A percentile compares a stretch with the other conserved stretches of the same genome.
phyloP scores from a whole-genome alignment of 2,329 filamentous ascomycete species.

The Alternaria arbusti region DNA sequence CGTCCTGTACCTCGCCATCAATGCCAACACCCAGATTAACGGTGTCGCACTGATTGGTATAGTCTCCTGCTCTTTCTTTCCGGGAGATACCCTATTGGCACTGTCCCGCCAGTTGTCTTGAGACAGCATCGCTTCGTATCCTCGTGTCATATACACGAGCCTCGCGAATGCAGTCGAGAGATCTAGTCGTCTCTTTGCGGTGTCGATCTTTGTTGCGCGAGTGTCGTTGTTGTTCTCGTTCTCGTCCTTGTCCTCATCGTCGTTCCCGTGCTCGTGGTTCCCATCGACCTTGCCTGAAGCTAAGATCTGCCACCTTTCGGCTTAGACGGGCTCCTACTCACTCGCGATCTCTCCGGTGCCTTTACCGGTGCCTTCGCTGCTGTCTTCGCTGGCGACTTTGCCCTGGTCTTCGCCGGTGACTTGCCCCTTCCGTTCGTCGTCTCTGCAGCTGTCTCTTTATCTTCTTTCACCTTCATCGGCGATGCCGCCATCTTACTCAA shows the following conservation, averaged over 20 bases:
- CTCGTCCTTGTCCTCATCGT: neutral
- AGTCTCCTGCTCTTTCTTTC: neutral
- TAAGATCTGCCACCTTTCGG: rapidly evolving
- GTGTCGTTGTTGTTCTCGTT: neutral
- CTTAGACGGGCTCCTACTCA: neutral
- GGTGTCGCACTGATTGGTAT: neutral
- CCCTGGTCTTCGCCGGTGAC: neutral
- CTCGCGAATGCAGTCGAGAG: neutral
- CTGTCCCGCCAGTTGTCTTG: neutral
- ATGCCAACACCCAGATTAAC: neutral
- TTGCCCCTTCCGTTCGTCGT: neutral
- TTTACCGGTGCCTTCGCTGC: neutral
- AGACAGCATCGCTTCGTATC: neutral
- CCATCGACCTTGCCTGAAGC: neutral
- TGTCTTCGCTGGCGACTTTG: neutral
- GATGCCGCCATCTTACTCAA: neutral
- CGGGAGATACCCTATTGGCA: neutral
- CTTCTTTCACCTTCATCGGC: too few species aligned
- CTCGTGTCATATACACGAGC: neutral
- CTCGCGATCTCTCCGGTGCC: neutral
- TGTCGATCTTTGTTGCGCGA: neutral
- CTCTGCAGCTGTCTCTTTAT: neutral
- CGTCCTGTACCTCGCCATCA: neutral
- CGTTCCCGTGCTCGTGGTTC: neutral
- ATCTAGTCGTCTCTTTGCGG: neutral